Base-by-base conservation (phyloP, 2,329 filamentous ascomycete species). In the Epichloe festucae region DNA sequence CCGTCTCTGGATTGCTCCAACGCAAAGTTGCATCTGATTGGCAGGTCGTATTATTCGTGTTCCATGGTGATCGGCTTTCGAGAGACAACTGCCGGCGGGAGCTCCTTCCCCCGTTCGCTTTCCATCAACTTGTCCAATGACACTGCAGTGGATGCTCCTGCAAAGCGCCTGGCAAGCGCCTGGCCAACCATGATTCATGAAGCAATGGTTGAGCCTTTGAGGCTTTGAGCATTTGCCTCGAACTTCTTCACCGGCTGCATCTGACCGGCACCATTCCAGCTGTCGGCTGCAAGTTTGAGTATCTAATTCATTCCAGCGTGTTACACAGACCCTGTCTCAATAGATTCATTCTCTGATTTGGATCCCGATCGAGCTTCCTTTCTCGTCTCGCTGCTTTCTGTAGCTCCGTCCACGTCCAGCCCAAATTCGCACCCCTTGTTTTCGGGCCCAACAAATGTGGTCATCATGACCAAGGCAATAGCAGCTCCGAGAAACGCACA, bases 401-500 rank as follows among this genome's bases (percentile, higher is more conserved):
- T 43, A 6, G 45, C 44, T 15, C 48, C 23, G 27, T 47, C 11
- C 17, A 5, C 35, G 15, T 48, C 35, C 15, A 48, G 15, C n/a
- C 34, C 49, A 38, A 50, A 50, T 23, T 42, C 10, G 11, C 48
- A 17, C 11, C 48, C 41, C 48, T 50, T 50, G 19, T 31, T 39
- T 21, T 46, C 42, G 12, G 49, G 35, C 11, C 42, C 49, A 4
- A 51, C 5, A 40, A 51, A 51, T 7, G 49, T 51, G 1, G 36
- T 51, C 3, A 46, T 23, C 15, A 46, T 17, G 19, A 51, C 49
- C 35, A 51, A 31, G 6, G 34, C 43, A 21, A 41, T 51, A 23
- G 39, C 40, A n/a, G 41, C 48, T 4, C 48, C 48, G 4, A 50
- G 40, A n/a, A 50, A 44, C 36, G 27, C 49, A 15, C 42, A 51